Evolutionary conservation across 2,329 filamentous ascomycete genomes (phyloP).

Genomic region (Colletotrichum spaethianum): DNA sequence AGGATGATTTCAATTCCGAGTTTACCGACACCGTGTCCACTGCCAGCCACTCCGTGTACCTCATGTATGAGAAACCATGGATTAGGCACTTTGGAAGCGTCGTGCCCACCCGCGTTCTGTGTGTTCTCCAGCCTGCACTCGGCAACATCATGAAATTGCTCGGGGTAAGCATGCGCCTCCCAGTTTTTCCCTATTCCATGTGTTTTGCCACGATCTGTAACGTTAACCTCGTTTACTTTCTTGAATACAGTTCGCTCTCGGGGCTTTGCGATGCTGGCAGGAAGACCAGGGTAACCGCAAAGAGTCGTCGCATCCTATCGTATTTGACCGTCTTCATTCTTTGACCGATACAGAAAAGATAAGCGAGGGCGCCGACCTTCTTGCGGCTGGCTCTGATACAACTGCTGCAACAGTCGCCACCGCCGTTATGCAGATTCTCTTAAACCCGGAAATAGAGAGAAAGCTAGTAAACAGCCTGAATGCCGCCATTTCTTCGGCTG

Average conservation of each 20-base stretch:
- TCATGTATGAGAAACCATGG: neutral
- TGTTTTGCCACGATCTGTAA: neutral
- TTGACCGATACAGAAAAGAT: neutral
- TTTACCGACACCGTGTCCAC: neutral
- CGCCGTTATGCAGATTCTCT: neutral
- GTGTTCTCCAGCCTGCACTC: neutral
- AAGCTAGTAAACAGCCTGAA: neutral
- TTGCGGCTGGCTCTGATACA: slow-evolving; percentile 16
- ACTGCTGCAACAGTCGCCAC: neutral
- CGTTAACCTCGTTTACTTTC: neutral
- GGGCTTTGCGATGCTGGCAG: neutral
- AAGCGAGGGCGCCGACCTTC: neutral
- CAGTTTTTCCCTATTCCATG: neutral
- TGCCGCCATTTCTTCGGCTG: neutral
- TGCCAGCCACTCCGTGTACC: neutral
- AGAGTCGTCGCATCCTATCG: neutral
- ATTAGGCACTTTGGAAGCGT: neutral
- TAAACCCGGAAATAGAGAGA: neutral
- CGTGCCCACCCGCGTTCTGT: neutral
- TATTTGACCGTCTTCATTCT: neutral
- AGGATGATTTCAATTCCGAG: neutral
- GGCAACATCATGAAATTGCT: neutral
- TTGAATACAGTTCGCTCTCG: neutral
- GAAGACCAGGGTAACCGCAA: neutral
- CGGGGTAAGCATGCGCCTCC: neutral